Base-by-base conservation (phyloP, 1,139 yeast species). In the Suhomyces bokatorum region DNA sequence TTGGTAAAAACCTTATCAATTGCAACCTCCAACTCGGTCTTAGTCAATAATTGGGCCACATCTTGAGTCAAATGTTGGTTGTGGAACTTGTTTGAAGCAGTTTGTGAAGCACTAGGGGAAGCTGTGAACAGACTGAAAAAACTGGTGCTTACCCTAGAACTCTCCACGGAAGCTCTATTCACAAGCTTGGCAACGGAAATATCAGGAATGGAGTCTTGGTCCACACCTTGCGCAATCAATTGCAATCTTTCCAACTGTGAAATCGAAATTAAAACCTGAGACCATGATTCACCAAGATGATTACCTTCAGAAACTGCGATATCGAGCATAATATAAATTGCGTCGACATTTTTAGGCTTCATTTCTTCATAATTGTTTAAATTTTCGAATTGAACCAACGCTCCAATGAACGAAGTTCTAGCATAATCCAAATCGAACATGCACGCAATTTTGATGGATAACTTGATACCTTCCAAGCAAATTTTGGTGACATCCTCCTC, bases 171-270 rank as follows among this genome's bases (percentile, higher is more conserved):
- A 8, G 66, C 61, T 57, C 89, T 73, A 51, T 70, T 77, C 2
- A 80, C 82, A 35, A 83, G 60, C 57, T 87, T 81, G 2, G 96
- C 95, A 46, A 77, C 80, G 3, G 88, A 73, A 32, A 91, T 85
- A 67, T 90, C 97, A 0, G 98, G 98, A 48, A 93, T 83, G 3
- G 85, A 75, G 37, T 82, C 85, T 37, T 93, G 89, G 50, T 88
- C 93, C 42, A 89, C 81, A 44, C 98, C 99, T 57, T 88, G 86
- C 0, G 96, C 88, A 45, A 90, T 84, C 42, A 93, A 73, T 64
- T 90, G 97, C 47, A 90, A 73, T 60, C 98, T 78, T 62, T 95
- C 99, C 42, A 93, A 78, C 65, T 93, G 98, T 8, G 97, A 88
- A 42, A 91, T 82, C 3, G 91, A 83, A 3, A 86, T 78, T 51